Base-by-base conservation (phyloP, 179 eudicot genomes). In the Spergularia azorica region DNA sequence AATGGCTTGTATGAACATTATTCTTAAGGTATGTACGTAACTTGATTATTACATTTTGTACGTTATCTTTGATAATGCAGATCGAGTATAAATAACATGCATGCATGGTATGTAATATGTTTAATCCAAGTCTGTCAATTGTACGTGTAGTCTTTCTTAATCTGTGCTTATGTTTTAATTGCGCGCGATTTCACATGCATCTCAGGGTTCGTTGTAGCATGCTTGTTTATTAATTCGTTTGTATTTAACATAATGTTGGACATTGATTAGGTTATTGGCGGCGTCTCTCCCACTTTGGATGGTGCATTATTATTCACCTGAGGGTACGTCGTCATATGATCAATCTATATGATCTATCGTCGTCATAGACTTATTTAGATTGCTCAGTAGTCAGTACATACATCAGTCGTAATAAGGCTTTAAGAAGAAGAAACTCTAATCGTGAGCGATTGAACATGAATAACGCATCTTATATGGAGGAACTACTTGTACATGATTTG, bases 1-100 rank as follows among this genome's bases (percentile, higher is more conserved):
- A 67, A 76, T 80, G 83, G 77, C 79, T 70, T 80, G 68, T 76
- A 38, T 80, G 54, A 71, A 76, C 18, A 5, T 76, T 51, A 76
- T 57, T 55, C 69, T 66, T 16, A 65, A 80, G 83, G 83, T 80
- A 79, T 18, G 46, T 68, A 3, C 15, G 0, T 68, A 14, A 41
- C n/a, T 59, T 8, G 5, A 10, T 41, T 21, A 14, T 52, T 41
- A 8, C 43, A 6, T 26, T 26, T 26, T 26, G 32, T 26, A 26
- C 1, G 32, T 26, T 43, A 43, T 43, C 48, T n/a, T 68, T 17
- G 20, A 26, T 26, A 26, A 26, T 26, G 2, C 32, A 26, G 32
- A 1, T 26, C 32, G 32, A 26, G 32, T 26, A 26, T 26, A 32
- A 0, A 36, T 2, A 36, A 26, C 32, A 68, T 17, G 58, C 36